phyloP scores from a whole-genome alignment of 495 filamentous ascomycete genomes.

The Penicillium cinerascens region DNA sequence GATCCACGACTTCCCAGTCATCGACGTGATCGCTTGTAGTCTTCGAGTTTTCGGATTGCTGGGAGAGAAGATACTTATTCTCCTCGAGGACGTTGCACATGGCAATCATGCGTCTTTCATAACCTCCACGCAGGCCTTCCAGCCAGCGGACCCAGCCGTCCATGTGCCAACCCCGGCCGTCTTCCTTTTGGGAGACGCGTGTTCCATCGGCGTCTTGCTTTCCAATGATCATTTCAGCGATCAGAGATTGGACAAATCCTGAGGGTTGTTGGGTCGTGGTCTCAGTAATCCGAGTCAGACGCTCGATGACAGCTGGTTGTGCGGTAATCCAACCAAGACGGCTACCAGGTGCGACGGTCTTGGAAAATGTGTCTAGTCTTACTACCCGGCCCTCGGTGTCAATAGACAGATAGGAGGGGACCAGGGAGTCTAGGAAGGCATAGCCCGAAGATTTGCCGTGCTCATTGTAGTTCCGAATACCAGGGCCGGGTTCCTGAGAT shows the following conservation, averaged over 20 bases:
- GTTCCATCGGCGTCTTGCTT: slow-evolving; percentile 43
- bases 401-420: slow-evolving; percentile 69
- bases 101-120: slow-evolving; percentile 74
- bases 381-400: slow-evolving; percentile 87
- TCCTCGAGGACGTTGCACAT: slow-evolving; percentile 72
- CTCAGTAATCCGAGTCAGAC: slow-evolving; percentile 68
- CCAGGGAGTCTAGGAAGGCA: slow-evolving; percentile 77
- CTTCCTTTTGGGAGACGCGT: slow-evolving; percentile 20
- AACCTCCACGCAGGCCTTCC: slow-evolving; percentile 71
- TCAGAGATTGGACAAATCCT: slow-evolving; percentile 80
- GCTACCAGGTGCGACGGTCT: slow-evolving; percentile 74
- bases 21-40: slow-evolving; percentile 37
- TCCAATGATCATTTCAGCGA: slow-evolving; percentile 74
- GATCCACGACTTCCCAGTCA: slow-evolving; percentile 66
- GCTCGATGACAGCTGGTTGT: slow-evolving; percentile 72
- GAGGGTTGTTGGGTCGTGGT: slow-evolving; percentile 75
- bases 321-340: slow-evolving; percentile 78
- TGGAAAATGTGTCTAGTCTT: slow-evolving; percentile 79
- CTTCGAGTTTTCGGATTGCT: slow-evolving; percentile 32
- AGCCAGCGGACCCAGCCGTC: slow-evolving; percentile 90
- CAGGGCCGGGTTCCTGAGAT: slow-evolving; percentile 6
- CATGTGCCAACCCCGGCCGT: slow-evolving; percentile 65
- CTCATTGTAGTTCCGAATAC: slow-evolving; percentile 43
- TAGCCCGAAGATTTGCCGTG: slow-evolving; percentile 62
- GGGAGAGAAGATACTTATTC: slow-evolving; percentile 54